These are phyloP conservation scores for Trichosanthes truncata DNA, from an alignment of 306 rosid genomes.

Conservation along the genomic window DNA sequence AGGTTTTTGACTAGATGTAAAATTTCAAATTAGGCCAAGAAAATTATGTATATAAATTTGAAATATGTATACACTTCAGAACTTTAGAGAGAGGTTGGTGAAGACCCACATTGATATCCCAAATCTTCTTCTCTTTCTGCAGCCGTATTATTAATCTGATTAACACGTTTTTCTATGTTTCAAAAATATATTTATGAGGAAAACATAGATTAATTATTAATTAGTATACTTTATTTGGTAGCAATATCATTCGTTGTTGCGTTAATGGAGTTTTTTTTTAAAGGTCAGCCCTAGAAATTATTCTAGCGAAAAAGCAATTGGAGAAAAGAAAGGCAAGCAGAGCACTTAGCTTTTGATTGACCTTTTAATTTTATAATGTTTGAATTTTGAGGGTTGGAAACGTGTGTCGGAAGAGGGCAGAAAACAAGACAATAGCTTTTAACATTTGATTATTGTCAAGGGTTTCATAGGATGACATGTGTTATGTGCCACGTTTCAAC, in stretches of 20 bases:
- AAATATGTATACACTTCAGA: not conserved
- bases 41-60: not conserved
- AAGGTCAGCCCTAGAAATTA: not conserved
- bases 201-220: not conserved
- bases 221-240: not conserved
- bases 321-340: not conserved
- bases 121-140: not conserved
- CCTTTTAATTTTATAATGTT: not conserved
- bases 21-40: not conserved
- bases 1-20: not conserved
- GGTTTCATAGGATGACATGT: not conserved
- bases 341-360: not conserved
- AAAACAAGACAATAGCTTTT: not conserved
- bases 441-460: not conserved
- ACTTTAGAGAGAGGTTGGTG: conserved; percentile 3
- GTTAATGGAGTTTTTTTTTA: not conserved
- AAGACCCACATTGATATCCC: not conserved
- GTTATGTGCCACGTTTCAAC: not conserved
- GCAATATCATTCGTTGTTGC: not conserved
- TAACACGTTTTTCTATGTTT: not conserved
- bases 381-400: not conserved
- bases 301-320: not conserved
- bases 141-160: not conserved
- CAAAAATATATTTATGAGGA: not conserved
- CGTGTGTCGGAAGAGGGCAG: not conserved